Evolutionary conservation across 78 protist genomes (phyloP).

Genomic region (Paulinella micropora): DNA sequence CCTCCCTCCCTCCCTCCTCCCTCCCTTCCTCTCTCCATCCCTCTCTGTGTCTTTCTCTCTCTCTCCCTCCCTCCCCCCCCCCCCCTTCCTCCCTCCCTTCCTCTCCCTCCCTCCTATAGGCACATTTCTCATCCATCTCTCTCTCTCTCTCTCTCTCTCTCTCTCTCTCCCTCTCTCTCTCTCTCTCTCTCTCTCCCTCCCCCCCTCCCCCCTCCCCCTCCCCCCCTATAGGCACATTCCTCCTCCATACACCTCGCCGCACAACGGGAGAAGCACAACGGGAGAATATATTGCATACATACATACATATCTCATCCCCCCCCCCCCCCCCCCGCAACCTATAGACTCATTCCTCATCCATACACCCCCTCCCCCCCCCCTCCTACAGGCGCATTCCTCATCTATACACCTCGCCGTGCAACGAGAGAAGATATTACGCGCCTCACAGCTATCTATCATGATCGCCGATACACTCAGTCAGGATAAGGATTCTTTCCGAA

Average conservation of each 20-base stretch:
- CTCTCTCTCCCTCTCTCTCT: not conserved
- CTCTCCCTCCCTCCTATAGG: not conserved
- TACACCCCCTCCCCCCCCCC: too few species aligned
- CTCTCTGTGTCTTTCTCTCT: not conserved
- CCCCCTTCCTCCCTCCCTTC: not conserved
- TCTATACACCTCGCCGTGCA: not conserved
- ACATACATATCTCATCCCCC: too few species aligned
- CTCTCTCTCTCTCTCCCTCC: not conserved
- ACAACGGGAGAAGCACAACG: not conserved
- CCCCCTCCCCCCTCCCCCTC: not conserved
- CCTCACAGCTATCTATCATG: too few species aligned
- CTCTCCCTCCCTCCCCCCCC: not conserved
- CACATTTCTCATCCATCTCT: too few species aligned
- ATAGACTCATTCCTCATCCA: not conserved
- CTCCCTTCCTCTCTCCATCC: too few species aligned
- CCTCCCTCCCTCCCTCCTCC: not conserved
- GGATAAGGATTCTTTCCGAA: too few species aligned
- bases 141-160: too few species aligned
- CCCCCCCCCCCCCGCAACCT: too few species aligned
- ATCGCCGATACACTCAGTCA: too few species aligned
- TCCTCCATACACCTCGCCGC: not conserved
- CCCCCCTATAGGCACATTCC: too few species aligned
- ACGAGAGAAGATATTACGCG: too few species aligned
- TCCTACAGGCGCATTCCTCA: not conserved
- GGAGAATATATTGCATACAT: too few species aligned